Conservation (phyloP, 2,329 filamentous ascomycete species). For the Raffaelea ambrosiae region DNA sequence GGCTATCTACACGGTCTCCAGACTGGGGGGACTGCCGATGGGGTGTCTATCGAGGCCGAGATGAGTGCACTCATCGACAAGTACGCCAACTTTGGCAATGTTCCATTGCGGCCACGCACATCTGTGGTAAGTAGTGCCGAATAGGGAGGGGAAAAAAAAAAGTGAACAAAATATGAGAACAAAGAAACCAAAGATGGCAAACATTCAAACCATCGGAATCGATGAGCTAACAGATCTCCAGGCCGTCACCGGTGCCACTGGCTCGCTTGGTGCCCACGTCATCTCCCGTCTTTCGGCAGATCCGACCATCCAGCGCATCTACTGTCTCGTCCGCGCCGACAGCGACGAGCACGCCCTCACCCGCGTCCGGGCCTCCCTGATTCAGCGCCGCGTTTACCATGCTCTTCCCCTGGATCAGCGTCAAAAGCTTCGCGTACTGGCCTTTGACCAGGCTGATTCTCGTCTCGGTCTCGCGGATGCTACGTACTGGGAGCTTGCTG, state of each 20-base stretch:
- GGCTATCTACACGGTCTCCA: constrained; percentile 33
- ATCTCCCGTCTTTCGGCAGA: constrained; percentile 48
- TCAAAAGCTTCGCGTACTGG: constrained; percentile 27
- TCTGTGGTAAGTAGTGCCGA: neutral
- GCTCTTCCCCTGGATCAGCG: constrained; percentile 1
- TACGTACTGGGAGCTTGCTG: constrained; percentile 14
- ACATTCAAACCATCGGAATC: neutral
- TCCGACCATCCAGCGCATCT: constrained; percentile 44
- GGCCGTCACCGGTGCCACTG: constrained; percentile 53
- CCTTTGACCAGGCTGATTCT: constrained; percentile 27
- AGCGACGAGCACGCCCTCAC: constrained; percentile 13
- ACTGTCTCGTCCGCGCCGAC: constrained; percentile 41
- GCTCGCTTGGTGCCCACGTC: constrained; percentile 54
- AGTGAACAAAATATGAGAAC: neutral
- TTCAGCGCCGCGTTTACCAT: neutral
- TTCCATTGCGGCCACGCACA: neutral
- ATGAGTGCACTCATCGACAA: constrained; percentile 37
- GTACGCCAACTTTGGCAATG: constrained; percentile 25
- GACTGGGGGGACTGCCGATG: constrained; percentile 22
- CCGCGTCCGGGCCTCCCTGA: constrained; percentile 9
- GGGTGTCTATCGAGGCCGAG: constrained; percentile 26
- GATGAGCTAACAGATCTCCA: neutral
- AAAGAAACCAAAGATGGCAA: constrained; percentile 8
- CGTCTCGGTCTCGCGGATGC: constrained; percentile 13
- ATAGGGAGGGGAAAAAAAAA: neutral